Percentiles rank a stretch among this genome's conserved stretches.
phyloP scores from a whole-genome alignment of 176 grass and related monocot genomes.

The Avena atlantica region DNA sequence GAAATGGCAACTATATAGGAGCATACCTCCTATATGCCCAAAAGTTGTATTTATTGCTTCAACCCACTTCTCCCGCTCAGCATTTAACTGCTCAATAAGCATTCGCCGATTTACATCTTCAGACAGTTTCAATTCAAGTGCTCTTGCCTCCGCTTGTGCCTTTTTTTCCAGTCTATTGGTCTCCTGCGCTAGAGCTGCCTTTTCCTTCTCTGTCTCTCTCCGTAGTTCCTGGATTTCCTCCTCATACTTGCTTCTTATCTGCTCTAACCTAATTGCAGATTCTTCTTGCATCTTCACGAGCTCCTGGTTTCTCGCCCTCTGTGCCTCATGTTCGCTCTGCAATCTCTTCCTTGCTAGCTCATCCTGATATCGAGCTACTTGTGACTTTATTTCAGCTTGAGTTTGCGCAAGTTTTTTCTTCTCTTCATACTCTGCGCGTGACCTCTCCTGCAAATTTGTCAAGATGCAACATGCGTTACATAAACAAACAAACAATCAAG shows the following conservation, averaged over 20 bases:
- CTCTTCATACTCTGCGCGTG: conserved; percentile 78
- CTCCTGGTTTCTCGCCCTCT: conserved; percentile 91
- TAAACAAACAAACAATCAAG: conserved; percentile 7
- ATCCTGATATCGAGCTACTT: conserved; percentile 78
- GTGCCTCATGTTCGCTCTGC: conserved; percentile 80
- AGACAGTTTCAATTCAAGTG: conserved; percentile 49
- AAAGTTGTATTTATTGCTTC: conserved; percentile 94
- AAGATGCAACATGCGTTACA: conserved; percentile 10
- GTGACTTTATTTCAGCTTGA: conserved; percentile 68
- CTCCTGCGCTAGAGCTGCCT: conserved; percentile 54
- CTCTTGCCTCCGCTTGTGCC: conserved; percentile 62
- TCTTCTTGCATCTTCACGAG: conserved; percentile 98
- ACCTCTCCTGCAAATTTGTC: conserved; percentile 70
- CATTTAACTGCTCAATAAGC: conserved; percentile 63
- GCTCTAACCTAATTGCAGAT: conserved; percentile 76
- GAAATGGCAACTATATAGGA: background rate
- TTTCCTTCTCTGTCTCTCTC: conserved; percentile 68
- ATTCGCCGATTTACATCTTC: conserved; percentile 73
- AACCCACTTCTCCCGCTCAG: conserved; percentile 93
- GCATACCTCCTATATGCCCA: conserved; percentile 92
- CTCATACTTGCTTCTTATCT: conserved; percentile 69
- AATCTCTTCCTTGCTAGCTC: conserved; percentile 83
- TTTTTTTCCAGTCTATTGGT: conserved; percentile 41
- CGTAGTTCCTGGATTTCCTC: conserved; percentile 79
- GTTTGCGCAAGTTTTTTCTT: conserved; percentile 74